phyloP scores from a whole-genome alignment of 2,329 filamentous ascomycete genomes.

The Chlorencoelia australis region DNA sequence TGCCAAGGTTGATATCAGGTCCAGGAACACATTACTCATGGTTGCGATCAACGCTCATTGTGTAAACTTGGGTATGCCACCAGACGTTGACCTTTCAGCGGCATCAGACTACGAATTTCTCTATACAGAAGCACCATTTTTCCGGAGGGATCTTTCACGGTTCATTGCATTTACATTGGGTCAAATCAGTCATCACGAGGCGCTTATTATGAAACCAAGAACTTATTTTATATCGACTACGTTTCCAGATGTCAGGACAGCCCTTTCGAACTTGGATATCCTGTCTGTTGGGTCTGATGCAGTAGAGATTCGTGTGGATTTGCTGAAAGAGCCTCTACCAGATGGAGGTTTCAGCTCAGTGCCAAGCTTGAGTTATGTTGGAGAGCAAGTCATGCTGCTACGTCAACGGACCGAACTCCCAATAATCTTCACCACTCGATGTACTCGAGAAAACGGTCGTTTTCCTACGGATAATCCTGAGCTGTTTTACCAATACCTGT shows the following conservation, averaged over 20 bases:
- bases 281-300: slow-evolving; percentile 79
- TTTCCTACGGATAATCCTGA: slow-evolving; percentile 75
- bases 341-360: slow-evolving; percentile 54
- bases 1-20: slow-evolving; percentile 46
- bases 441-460: slow-evolving; percentile 69
- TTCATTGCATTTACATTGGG: slow-evolving; percentile 73
- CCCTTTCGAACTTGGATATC: slow-evolving; percentile 76
- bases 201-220: slow-evolving; percentile 64
- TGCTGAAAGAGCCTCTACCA: slow-evolving; percentile 60
- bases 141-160: slow-evolving; percentile 64
- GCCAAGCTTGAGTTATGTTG: slow-evolving; percentile 74
- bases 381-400: slow-evolving; percentile 75
- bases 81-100: slow-evolving; percentile 54
- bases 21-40: slow-evolving; percentile 47
- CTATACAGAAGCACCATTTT: slow-evolving; percentile 63
- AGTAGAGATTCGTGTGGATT: slow-evolving; percentile 74
- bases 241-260: slow-evolving; percentile 75
- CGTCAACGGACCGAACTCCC: slow-evolving; percentile 77
- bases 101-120: slow-evolving; percentile 79
- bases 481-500: slow-evolving; percentile 70
- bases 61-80: slow-evolving; percentile 58
- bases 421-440: slow-evolving; percentile 83
- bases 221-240: slow-evolving; percentile 84
- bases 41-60: slow-evolving; percentile 70
- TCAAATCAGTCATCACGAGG: slow-evolving; percentile 68